phyloP scores from a whole-genome alignment of 495 filamentous ascomycete species.

The Xylaria flabelliformis region DNA sequence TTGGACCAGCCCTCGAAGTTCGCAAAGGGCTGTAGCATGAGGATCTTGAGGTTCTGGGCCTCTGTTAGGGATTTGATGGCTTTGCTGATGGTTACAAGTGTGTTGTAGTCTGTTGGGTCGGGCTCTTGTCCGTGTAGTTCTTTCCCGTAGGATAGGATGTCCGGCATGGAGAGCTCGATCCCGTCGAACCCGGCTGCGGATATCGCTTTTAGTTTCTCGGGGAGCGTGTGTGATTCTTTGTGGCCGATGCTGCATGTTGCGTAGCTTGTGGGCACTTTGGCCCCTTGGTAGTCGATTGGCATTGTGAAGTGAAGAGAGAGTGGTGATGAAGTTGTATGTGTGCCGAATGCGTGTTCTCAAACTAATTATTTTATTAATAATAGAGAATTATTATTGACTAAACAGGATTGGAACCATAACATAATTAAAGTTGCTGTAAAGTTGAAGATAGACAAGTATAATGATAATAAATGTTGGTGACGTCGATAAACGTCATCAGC shows the following conservation, averaged over 20 bases:
- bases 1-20: constrained; percentile 81
- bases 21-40: constrained; percentile 80
- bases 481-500: constrained; percentile 33
- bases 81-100: constrained; percentile 56
- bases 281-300: constrained; percentile 35
- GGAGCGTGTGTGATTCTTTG: constrained; percentile 59
- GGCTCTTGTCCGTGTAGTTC: constrained; percentile 58
- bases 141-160: constrained; percentile 69
- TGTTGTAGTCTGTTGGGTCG: constrained; percentile 60
- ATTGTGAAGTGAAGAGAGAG: constrained; percentile 21
- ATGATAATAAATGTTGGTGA: constrained; percentile 26
- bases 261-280: constrained; percentile 65
- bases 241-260: constrained; percentile 70
- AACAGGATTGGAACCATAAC: background rate
- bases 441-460: background rate
- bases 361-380: background rate
- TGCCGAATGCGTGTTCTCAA: background rate
- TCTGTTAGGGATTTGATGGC: constrained; percentile 62
- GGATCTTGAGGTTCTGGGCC: constrained; percentile 60
- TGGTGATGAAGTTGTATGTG: background rate
- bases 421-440: background rate
- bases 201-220: constrained; percentile 70
- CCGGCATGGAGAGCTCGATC: constrained; percentile 79
- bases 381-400: background rate
- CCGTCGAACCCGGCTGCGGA: constrained; percentile 68